phyloP scores from a whole-genome alignment of 441 rosid species.

The Cnidoscolus chayamansa region DNA sequence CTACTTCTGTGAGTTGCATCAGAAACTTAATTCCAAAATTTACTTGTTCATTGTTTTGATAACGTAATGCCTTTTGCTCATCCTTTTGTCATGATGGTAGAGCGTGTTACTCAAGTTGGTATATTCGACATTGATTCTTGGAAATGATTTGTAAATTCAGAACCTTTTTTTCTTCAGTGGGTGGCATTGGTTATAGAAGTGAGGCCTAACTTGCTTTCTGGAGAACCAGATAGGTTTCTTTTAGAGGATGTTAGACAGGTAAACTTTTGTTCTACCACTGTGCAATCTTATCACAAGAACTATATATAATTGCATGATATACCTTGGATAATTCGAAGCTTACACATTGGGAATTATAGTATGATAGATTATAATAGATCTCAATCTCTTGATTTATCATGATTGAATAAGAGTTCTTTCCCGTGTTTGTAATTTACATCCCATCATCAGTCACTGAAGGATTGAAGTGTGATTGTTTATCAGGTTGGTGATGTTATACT shows the following conservation, averaged over 20 bases:
- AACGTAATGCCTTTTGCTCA: neutral
- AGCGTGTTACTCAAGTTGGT: neutral
- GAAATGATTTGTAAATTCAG: neutral
- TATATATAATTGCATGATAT: neutral
- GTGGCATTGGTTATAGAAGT: constrained; percentile 64
- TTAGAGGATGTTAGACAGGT: constrained; percentile 64
- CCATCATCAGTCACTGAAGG: neutral
- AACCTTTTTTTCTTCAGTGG: constrained; percentile 46
- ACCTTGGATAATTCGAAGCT: neutral
- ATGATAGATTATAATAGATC: neutral
- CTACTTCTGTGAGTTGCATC: constrained; percentile 46
- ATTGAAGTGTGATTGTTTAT: constrained; percentile 15
- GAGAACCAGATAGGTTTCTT: constrained; percentile 72
- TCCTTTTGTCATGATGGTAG: neutral
- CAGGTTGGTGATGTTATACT: constrained; percentile 93
- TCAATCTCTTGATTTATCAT: neutral
- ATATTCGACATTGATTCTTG: neutral
- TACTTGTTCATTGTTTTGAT: neutral
- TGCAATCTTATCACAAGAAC: neutral
- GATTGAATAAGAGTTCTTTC: neutral
- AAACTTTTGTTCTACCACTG: constrained; percentile 11
- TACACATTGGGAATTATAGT: neutral
- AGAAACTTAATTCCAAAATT: neutral
- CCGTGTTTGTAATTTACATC: neutral
- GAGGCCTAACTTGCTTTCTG: constrained; percentile 75